Conservation (phyloP, 2,329 filamentous ascomycete species). For the Aquanectria penicillioides region DNA sequence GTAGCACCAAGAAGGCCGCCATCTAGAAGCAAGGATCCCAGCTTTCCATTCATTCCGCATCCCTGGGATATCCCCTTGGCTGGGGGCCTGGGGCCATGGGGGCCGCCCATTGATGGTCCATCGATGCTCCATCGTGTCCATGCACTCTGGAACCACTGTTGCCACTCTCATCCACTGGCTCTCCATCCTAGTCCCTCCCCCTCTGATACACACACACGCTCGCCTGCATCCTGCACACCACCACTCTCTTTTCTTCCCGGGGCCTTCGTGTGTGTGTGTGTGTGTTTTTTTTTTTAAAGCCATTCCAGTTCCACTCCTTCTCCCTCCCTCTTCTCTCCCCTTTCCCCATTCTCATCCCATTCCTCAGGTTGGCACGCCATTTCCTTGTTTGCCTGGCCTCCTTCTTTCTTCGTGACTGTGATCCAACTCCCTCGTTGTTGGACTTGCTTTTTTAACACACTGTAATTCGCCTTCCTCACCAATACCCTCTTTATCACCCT, state of each 20-base stretch:
- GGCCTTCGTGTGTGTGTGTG: not conserved
- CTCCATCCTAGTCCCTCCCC: constrained; percentile 7
- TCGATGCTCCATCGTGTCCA: constrained; percentile 15
- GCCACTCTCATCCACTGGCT: constrained; percentile 9
- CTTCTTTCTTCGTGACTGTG: constrained; percentile 38
- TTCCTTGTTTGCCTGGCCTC: constrained; percentile 24
- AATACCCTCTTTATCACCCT: constrained; percentile 32
- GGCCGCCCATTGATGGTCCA: not conserved
- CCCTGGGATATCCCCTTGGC: constrained; percentile 1
- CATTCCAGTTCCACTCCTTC: constrained; percentile 35
- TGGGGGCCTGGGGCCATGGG: no score
- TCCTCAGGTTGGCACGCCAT: constrained; percentile 29
- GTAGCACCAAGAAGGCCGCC: constrained; percentile 8
- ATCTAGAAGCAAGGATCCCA: constrained; percentile 6
- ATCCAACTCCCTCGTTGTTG: constrained; percentile 52
- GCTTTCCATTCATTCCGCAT: not conserved
- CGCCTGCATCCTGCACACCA: not conserved
- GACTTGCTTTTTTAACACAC: constrained; percentile 37
- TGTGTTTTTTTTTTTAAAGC: constrained; percentile 33
- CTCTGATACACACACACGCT: constrained; percentile 9
- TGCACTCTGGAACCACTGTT: constrained; percentile 15
- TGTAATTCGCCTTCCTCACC: constrained; percentile 35
- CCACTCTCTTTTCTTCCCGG: not conserved
- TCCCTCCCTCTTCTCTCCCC: constrained; percentile 30
- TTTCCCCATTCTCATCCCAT: constrained; percentile 33